Evolutionary conservation across 2,329 filamentous ascomycete species (phyloP), one percentile per base, ranked within the genome.

Genomic region (Tolypocladium ovalisporum): DNA sequence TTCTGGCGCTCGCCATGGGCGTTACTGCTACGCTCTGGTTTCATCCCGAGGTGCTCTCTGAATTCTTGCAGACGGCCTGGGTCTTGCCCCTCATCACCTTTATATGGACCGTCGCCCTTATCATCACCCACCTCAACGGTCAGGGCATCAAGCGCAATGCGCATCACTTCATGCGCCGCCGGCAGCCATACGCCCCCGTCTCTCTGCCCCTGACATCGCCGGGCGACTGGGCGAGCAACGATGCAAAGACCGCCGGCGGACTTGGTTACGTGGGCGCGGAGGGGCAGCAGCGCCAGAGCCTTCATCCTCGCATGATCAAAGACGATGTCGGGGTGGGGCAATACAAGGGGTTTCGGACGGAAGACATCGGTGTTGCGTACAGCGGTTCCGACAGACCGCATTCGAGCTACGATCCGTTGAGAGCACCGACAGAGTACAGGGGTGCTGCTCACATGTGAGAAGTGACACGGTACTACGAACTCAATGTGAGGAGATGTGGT

Each of bases 1-100:
- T 67, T 22, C 57, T 72, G 34, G 69, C 68, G 6, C 13, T 72
- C 7, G 68, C 63, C 29, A 65, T 67, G 47, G 65, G 64, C 54
- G 61, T 70, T 9, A 56, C 69, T 12, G 62, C 64, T 32, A 29
- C 65, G 8, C 57, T 73, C 19, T 68, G 61, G 49, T 66, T 62
- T 40, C 60, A 61, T 32, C 27, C 34, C 3, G 57, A 62, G 7
- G 22, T 54, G 12, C 51, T 60, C 15, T n/a, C 29, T 1, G 54
- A 55, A 4, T 73, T 65, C 53, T 61, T 70, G 35, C 37, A 39
- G 10, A 67, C 64, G 10, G 56, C 66, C 10, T 72, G 69, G 71
- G 64, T 71, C 19, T 55, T 73, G 17, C 70, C 70, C 9, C 65
- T 65, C 4, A 67, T 73, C 35, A 67, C 65, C 10, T 57, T 72